phyloP scores from a whole-genome alignment of 345 rosid genomes.

The Acer negundo region DNA sequence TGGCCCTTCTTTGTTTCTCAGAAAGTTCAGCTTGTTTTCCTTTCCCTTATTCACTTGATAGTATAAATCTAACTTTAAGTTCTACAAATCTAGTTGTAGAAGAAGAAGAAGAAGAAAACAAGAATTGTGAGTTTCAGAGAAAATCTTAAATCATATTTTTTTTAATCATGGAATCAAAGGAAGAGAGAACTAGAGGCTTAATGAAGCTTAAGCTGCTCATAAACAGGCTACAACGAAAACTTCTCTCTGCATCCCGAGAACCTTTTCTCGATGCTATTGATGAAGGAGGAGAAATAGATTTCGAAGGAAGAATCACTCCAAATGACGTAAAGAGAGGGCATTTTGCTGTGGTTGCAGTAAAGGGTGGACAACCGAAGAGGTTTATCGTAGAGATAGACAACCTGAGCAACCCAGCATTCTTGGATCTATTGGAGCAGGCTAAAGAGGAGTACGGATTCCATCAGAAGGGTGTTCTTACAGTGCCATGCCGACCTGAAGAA shows the following conservation, averaged over 20 bases:
- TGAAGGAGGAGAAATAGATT: constrained; percentile 22
- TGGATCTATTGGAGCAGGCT: constrained; percentile 48
- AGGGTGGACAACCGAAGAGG: constrained; percentile 50
- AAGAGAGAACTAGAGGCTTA: constrained; percentile 22
- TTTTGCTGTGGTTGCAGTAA: constrained; percentile 44
- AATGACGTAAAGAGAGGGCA: constrained; percentile 51
- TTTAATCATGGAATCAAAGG: constrained; percentile 18
- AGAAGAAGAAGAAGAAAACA: neutral
- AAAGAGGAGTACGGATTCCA: constrained; percentile 58
- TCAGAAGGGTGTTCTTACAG: constrained; percentile 42
- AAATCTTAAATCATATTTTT: neutral
- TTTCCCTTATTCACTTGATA: neutral
- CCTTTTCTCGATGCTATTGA: neutral
- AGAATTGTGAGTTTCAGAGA: neutral
- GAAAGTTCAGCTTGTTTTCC: constrained; percentile 30
- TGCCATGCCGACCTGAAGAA: constrained; percentile 66
- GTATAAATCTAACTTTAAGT: constrained; percentile 6
- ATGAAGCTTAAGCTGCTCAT: constrained; percentile 31
- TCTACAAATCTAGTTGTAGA: neutral
- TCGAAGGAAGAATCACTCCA: constrained; percentile 24
- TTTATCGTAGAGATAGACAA: constrained; percentile 49
- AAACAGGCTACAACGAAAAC: constrained; percentile 22
- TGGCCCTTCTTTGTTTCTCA: constrained; percentile 22
- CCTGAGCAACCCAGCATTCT: constrained; percentile 48
- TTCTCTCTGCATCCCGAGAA: constrained; percentile 24